Base-by-base conservation (phyloP, 208 protist species). In the Acanthamoeba lugdunensis region DNA sequence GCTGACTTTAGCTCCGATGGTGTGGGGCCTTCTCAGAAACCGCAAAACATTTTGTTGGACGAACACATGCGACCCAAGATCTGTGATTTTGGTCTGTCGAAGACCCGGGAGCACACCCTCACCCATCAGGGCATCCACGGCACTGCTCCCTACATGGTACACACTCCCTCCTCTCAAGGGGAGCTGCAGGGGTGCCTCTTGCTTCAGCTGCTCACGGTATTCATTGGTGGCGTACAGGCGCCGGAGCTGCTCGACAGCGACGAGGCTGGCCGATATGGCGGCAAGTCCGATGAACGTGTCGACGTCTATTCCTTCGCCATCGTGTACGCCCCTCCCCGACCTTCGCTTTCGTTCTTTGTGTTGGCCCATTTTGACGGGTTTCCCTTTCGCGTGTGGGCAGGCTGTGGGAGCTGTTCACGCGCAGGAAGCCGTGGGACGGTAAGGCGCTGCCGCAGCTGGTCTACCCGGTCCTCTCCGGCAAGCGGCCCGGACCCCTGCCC, bases 31-130 rank as follows among this genome's bases (percentile, higher is more conserved):
- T 16, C 33, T 21, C 33, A 84, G 75, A 84, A 84, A 56, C 75
- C 75, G 11, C 75, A 84, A 84, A 84, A 84, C 45, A 84, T 84
- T 37, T 84, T 84, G 75, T 21, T 84, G 41, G 75, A 84, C 25
- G 75, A 84, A 84, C 75, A 84, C 48, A 84, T 84, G 75, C 75
- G 75, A 25, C 75, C 75, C 13, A 84, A 84, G 75, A 84, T 84
- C 33, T 50, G 75, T 28, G 75, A 84, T 18, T 84, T 84, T 28
- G 75, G 75, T 11, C 75, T 84, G 9, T 84, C 75, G 37, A 84
- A 84, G 75, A 84, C 75, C 23, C 75, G 75, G 4, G 75, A 84
- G 75, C 75, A 84, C 75, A 84, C 75, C 21, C 75, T 84, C 75
- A 84, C 75, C 25, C 75, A 84, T 45, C 75, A 84, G 75, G 75